Evolutionary conservation across 1,139 yeast species (phyloP).

Genomic region (Scheffersomyces segobiensis): DNA sequence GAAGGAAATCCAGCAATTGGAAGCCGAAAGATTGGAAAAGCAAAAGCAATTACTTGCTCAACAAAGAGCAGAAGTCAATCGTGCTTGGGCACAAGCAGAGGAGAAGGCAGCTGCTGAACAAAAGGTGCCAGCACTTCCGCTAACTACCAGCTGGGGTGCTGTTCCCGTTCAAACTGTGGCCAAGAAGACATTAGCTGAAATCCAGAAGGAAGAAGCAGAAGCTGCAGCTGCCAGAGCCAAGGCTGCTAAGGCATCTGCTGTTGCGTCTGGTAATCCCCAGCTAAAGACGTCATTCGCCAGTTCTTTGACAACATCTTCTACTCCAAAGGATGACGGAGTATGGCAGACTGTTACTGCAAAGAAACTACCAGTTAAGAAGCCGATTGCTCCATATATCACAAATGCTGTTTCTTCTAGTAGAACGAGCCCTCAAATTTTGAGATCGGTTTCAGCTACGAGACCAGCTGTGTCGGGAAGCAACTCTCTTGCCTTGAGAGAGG

Average conservation of each 20-base stretch:
- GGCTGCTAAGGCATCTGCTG: slow-evolving; percentile 16
- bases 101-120: slow-evolving; percentile 20
- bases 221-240: slow-evolving; percentile 35
- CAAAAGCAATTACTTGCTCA: slow-evolving; percentile 38
- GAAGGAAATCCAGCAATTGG: slow-evolving; percentile 70
- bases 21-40: slow-evolving; percentile 52
- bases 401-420: slow-evolving; percentile 26
- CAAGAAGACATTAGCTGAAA: slow-evolving; percentile 45
- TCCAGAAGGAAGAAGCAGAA: slow-evolving; percentile 48
- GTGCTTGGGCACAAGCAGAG: slow-evolving; percentile 24
- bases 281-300: slow-evolving; percentile 19
- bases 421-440: slow-evolving; percentile 45
- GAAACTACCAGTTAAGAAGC: slow-evolving; percentile 26
- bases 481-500: slow-evolving; percentile 46
- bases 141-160: slow-evolving; percentile 59
- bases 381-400: slow-evolving; percentile 21
- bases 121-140: slow-evolving; percentile 36
- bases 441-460: slow-evolving; percentile 45
- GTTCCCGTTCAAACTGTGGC: slow-evolving; percentile 22
- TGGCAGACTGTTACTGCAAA: slow-evolving; percentile 49
- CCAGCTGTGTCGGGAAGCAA: slow-evolving; percentile 28
- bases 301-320: slow-evolving; percentile 20
- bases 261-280: slow-evolving; percentile 14
- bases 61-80: slow-evolving; percentile 26
- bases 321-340: slow-evolving; percentile 32